Percentiles rank a stretch among this genome's conserved stretches.
These are phyloP conservation scores for Allomyces macrogynus DNA, from an alignment of 192 early-diverging fungal genomes.

Conservation along the genomic window DNA sequence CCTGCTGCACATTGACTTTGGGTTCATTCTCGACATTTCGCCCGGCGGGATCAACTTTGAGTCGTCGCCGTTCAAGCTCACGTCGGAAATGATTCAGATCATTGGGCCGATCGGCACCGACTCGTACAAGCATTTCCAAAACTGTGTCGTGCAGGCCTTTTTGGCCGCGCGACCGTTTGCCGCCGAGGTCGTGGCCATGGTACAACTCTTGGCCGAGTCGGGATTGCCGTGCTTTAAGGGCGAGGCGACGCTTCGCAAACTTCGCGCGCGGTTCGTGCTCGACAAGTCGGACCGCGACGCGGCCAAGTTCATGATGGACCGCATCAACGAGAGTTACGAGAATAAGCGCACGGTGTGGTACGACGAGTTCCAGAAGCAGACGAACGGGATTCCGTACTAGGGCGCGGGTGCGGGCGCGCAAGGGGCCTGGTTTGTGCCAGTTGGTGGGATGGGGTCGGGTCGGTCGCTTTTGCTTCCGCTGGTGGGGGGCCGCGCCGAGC, in stretches of 20 bases:
- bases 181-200: conserved; percentile 73
- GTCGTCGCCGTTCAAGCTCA: conserved; percentile 92
- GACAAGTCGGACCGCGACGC: conserved; percentile 75
- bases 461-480: too few species aligned
- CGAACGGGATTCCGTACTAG: conserved; percentile 47
- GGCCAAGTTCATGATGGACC: conserved; percentile 82
- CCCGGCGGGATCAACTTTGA: conserved; percentile 94
- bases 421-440: too few species aligned
- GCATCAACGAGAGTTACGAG: conserved; percentile 77
- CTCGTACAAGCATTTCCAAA: conserved; percentile 73
- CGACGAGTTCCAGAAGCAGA: conserved; percentile 63
- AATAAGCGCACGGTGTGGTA: conserved; percentile 73
- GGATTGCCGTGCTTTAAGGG: conserved; percentile 95
- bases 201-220: conserved; percentile 81
- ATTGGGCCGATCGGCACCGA: conserved; percentile 65
- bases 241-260: conserved; percentile 62
- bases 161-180: conserved; percentile 79
- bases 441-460: too few species aligned
- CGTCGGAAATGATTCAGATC: conserved; percentile 86
- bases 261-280: conserved; percentile 70
- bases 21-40: conserved; percentile 96
- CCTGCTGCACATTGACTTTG: conserved; percentile 97
- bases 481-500: too few species aligned
- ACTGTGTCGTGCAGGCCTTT: conserved; percentile 68
- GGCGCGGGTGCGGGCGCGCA: too few species aligned